Evolutionary conservation across 306 rosid species (phyloP).

Genomic region (Cicer yamashitae): DNA sequence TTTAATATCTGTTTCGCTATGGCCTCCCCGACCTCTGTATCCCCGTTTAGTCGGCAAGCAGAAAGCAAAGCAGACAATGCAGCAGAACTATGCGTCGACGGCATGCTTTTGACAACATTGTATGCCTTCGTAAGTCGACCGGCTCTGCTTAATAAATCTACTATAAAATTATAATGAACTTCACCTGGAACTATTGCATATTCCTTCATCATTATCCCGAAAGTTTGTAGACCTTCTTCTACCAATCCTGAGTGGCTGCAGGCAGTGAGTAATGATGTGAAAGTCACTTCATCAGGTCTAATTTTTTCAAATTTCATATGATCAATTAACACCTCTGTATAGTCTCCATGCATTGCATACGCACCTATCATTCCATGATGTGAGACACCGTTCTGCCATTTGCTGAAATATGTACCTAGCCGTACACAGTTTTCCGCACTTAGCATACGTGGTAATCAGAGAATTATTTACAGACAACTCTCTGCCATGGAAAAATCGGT

Average conservation of each 20-base stretch:
- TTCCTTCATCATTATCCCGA: slow-evolving; percentile 51
- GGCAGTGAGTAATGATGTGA: slow-evolving; percentile 62
- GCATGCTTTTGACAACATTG: slow-evolving; percentile 51
- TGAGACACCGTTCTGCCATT: slow-evolving; percentile 48
- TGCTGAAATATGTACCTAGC: slow-evolving; percentile 54
- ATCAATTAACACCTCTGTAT: slow-evolving; percentile 49
- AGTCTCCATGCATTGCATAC: slow-evolving; percentile 59
- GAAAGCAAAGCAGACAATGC: slow-evolving; percentile 56
- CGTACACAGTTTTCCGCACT: slow-evolving; percentile 51
- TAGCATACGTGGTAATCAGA: slow-evolving; percentile 58
- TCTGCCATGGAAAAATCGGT: slow-evolving; percentile 42
- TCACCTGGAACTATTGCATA: slow-evolving; percentile 52
- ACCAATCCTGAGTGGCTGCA: slow-evolving; percentile 65
- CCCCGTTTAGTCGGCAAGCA: slow-evolving; percentile 59
- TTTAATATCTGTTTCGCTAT: slow-evolving; percentile 49
- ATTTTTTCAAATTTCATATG: slow-evolving; percentile 49
- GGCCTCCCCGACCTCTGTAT: slow-evolving; percentile 49
- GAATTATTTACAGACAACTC: slow-evolving; percentile 52
- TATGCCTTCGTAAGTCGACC: slow-evolving; percentile 58
- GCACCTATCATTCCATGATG: slow-evolving; percentile 67
- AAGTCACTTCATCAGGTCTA: slow-evolving; percentile 56
- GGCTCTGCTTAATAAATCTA: slow-evolving; percentile 63
- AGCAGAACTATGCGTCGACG: slow-evolving; percentile 45
- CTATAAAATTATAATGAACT: slow-evolving; percentile 58
- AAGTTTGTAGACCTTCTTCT: slow-evolving; percentile 52